Conservation (phyloP, 257 asterid genomes). For the Striga asiatica region DNA sequence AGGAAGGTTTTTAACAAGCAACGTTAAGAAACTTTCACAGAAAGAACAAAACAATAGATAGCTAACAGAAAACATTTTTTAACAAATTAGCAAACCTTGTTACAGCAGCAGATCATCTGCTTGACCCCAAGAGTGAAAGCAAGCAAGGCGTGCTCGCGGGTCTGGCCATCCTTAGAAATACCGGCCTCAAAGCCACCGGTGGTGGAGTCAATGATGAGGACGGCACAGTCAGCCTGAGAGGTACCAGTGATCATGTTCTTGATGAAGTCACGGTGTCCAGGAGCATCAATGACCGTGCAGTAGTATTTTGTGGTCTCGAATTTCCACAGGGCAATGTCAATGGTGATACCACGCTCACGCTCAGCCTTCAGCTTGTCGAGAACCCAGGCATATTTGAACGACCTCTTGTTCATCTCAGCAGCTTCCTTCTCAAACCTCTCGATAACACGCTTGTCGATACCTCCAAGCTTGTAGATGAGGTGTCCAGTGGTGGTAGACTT, state of each 20-base stretch:
- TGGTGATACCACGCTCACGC: slow-evolving; percentile 84
- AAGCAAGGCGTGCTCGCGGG: slow-evolving; percentile 91
- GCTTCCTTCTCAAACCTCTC: too few relatives aligned
- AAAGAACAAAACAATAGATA: too few relatives aligned
- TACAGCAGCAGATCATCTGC: slow-evolving; percentile 77
- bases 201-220: slow-evolving; percentile 25
- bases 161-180: slow-evolving; percentile 62
- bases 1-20: neutral
- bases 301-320: slow-evolving; percentile 84
- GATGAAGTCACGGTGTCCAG: slow-evolving; percentile 85
- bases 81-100: slow-evolving; percentile 2
- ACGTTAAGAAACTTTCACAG: too few relatives aligned
- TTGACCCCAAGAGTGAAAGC: slow-evolving; percentile 69
- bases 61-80: neutral
- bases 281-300: slow-evolving; percentile 84
- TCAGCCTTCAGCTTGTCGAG: slow-evolving; percentile 87
- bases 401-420: slow-evolving; percentile 81
- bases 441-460: slow-evolving; percentile 50
- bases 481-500: slow-evolving; percentile 47
- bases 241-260: too few relatives aligned
- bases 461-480: too few relatives aligned
- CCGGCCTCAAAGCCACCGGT: slow-evolving; percentile 81
- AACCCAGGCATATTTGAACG: slow-evolving; percentile 78
- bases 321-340: slow-evolving; percentile 81
- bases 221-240: slow-evolving; percentile 12